These are phyloP conservation scores for Cyclocybe aegerita DNA, from an alignment of 768 basidiomycete genomes.

Conservation along the genomic window DNA sequence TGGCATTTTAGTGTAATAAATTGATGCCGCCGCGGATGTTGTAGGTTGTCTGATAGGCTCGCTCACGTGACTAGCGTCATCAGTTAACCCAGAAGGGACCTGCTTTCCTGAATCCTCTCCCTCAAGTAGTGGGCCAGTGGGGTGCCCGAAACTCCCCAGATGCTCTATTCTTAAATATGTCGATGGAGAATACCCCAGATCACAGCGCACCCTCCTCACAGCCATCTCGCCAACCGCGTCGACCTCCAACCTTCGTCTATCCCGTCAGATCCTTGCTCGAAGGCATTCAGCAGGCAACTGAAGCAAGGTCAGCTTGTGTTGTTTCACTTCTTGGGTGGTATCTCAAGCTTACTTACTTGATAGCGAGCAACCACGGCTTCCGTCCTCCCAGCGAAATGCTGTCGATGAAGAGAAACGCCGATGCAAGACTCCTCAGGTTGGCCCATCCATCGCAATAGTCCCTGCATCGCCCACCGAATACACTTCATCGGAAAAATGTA, in stretches of 20 bases:
- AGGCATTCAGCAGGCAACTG: conserved; percentile 31
- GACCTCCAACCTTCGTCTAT: conserved; percentile 27
- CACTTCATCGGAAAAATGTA: background rate
- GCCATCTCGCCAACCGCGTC: conserved; percentile 14
- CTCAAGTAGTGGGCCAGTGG: too few relatives aligned
- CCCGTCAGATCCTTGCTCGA: conserved; percentile 40
- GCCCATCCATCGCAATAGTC: background rate
- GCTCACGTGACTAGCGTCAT: background rate
- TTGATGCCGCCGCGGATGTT: too few relatives aligned
- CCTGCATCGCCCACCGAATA: background rate
- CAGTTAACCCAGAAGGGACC: too few relatives aligned
- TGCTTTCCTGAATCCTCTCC: too few relatives aligned
- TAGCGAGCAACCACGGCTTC: too few relatives aligned
- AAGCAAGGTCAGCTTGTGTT: background rate
- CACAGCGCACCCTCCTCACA: background rate
- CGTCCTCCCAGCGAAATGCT: too few relatives aligned
- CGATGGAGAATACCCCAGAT: background rate
- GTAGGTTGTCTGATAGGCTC: conserved; percentile 10
- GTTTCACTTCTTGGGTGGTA: conserved; percentile 7
- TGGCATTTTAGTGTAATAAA: conserved; percentile 12
- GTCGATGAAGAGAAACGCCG: too few relatives aligned
- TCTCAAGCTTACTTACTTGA: conserved; percentile 1
- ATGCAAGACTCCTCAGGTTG: too few relatives aligned
- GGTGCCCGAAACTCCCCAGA: too few relatives aligned
- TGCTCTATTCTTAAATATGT: too few relatives aligned